Conservation (phyloP, 345 rosid species). For the Hypericum perforatum region DNA sequence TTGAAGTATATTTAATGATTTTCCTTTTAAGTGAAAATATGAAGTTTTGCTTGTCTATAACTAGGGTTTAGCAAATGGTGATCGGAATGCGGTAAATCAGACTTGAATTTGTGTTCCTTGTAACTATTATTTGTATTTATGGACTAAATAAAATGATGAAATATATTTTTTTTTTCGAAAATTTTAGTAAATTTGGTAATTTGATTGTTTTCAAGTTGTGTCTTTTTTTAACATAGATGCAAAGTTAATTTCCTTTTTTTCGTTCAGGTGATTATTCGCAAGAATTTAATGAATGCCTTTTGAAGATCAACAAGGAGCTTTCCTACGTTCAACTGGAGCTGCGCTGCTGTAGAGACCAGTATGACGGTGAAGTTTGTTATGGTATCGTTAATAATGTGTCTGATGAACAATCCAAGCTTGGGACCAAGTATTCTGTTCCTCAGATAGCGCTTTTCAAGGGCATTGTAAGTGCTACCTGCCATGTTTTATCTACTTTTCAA, state of each 20-base stretch:
- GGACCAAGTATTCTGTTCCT: conserved; percentile 67
- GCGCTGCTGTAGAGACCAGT: conserved; percentile 68
- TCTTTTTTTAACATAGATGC: neutral
- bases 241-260: neutral
- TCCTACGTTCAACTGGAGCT: conserved; percentile 67
- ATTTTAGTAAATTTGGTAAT: no score
- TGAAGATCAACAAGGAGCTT: conserved; percentile 79
- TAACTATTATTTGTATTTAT: no score
- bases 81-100: no score
- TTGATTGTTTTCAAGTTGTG: neutral
- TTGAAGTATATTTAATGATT: no score
- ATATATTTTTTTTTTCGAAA: no score
- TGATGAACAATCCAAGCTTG: conserved; percentile 86
- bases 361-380: conserved; percentile 61
- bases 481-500: no score
- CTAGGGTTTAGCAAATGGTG: no score
- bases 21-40: no score
- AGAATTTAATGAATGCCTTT: conserved; percentile 54
- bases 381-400: conserved; percentile 77
- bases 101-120: no score
- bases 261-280: conserved; percentile 36
- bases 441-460: conserved; percentile 80
- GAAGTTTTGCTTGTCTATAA: no score
- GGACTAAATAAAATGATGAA: no score
- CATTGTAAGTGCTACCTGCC: conserved; percentile 42